Evolutionary conservation across 345 rosid genomes (phyloP).

Genomic region (Anastatica hierochuntica): DNA sequence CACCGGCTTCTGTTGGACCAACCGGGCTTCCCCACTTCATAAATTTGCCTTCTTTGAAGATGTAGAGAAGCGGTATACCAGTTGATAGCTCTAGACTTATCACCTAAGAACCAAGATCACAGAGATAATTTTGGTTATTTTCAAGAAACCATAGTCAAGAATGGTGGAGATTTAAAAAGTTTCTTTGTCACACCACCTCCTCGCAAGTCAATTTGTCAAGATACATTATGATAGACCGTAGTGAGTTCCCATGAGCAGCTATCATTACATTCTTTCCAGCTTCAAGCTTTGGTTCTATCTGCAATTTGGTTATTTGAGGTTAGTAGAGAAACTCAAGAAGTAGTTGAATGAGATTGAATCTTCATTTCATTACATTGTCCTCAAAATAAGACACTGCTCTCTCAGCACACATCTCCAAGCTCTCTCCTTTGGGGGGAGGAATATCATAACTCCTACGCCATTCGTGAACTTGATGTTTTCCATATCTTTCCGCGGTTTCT

Average conservation of each 20-base stretch:
- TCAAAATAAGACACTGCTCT: constrained; percentile 56
- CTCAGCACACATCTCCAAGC: constrained; percentile 96
- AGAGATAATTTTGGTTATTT: constrained; percentile 24
- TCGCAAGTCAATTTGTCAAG: constrained; percentile 90
- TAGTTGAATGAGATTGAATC: not conserved
- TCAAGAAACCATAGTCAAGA: constrained; percentile 32
- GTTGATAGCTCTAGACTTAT: constrained; percentile 81
- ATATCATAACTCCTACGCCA: constrained; percentile 97
- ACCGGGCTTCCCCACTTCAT: constrained; percentile 82
- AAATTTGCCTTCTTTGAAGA: constrained; percentile 80
- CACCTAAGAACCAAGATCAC: constrained; percentile 35
- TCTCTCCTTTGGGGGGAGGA: constrained; percentile 96
- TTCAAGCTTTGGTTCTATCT: constrained; percentile 85
- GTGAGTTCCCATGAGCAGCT: constrained; percentile 94
- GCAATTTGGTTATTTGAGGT: constrained; percentile 18
- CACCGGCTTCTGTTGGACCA: constrained; percentile 87
- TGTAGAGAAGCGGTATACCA: constrained; percentile 92
- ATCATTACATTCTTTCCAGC: constrained; percentile 81
- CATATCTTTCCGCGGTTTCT: constrained; percentile 90
- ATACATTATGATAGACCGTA: constrained; percentile 93
- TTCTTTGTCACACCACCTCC: constrained; percentile 52
- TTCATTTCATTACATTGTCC: constrained; percentile 29
- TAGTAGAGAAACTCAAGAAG: not conserved
- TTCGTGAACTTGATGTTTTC: constrained; percentile 84
- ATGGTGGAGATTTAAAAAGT: not conserved